Evolutionary conservation across 176 grass and related monocot genomes (phyloP).

Genomic region (Puccinellia tenuiflora): DNA sequence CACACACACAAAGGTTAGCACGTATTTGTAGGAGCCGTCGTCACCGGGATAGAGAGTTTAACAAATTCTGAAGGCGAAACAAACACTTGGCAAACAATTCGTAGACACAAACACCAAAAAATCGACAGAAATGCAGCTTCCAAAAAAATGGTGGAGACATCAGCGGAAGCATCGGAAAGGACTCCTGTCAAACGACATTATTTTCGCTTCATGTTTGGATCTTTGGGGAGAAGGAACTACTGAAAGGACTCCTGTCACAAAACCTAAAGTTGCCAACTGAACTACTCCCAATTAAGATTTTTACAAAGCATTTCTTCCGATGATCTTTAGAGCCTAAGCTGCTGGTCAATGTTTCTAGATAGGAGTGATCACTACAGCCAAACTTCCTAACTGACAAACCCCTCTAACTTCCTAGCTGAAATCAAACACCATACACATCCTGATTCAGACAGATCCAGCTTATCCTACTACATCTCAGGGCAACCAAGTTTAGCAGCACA

Average conservation of each 20-base stretch:
- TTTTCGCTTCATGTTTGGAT: not conserved
- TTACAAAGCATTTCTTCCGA: constrained; percentile 23
- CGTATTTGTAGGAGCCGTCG: not conserved
- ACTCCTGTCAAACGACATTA: not conserved
- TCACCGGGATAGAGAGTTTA: not conserved
- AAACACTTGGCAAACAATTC: not conserved
- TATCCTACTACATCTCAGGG: constrained; percentile 6
- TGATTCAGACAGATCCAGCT: not conserved
- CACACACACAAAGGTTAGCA: not conserved
- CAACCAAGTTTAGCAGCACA: not conserved
- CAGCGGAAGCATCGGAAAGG: not conserved
- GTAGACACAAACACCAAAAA: not conserved
- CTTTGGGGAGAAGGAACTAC: not conserved
- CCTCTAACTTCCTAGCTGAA: constrained; percentile 26
- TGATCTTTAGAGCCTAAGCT: not conserved
- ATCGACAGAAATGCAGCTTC: not conserved
- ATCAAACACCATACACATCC: constrained; percentile 11
- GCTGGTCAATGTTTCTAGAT: not conserved
- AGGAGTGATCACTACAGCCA: constrained; percentile 17
- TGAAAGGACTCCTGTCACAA: not conserved
- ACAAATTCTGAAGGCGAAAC: not conserved
- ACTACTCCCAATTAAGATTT: constrained; percentile 7
- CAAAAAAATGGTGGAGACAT: not conserved
- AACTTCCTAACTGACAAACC: constrained; percentile 1
- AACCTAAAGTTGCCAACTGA: constrained; percentile 11